These are phyloP conservation scores for Zymoseptoria tritici DNA, from an alignment of 2,329 filamentous ascomycete species.

Conservation along the genomic window DNA sequence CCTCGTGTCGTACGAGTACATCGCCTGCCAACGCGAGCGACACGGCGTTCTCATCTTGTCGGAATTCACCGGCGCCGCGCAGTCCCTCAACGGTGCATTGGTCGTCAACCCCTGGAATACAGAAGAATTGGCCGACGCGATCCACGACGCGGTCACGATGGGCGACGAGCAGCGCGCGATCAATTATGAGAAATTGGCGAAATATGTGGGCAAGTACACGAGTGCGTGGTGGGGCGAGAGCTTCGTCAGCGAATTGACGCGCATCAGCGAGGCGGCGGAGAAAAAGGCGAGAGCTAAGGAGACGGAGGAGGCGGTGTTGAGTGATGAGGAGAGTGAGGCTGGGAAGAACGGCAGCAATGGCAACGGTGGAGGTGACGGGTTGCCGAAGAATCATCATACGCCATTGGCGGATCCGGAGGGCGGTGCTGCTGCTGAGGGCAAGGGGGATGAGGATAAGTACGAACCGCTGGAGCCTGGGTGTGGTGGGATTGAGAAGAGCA, in stretches of 20 bases:
- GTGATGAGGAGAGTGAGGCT: neutral
- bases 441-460: neutral
- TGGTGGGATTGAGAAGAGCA: neutral
- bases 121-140: conserved; percentile 84
- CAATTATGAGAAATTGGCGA: conserved; percentile 86
- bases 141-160: conserved; percentile 97
- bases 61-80: conserved; percentile 92
- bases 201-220: conserved; percentile 96
- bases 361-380: neutral
- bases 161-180: conserved; percentile 74
- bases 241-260: conserved; percentile 75
- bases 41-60: conserved; percentile 93
- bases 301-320: neutral
- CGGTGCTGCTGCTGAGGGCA: neutral
- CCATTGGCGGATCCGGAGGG: neutral
- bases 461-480: neutral
- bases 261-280: conserved; percentile 48
- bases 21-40: conserved; percentile 81
- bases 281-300: conserved; percentile 30
- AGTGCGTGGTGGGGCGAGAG: conserved; percentile 92
- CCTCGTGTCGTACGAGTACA: conserved; percentile 95
- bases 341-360: neutral
- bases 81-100: conserved; percentile 84
- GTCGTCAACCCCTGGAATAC: conserved; percentile 99
- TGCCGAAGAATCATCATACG: neutral